Conservation (phyloP, 768 basidiomycete species). For the Termitomyces heimii region DNA sequence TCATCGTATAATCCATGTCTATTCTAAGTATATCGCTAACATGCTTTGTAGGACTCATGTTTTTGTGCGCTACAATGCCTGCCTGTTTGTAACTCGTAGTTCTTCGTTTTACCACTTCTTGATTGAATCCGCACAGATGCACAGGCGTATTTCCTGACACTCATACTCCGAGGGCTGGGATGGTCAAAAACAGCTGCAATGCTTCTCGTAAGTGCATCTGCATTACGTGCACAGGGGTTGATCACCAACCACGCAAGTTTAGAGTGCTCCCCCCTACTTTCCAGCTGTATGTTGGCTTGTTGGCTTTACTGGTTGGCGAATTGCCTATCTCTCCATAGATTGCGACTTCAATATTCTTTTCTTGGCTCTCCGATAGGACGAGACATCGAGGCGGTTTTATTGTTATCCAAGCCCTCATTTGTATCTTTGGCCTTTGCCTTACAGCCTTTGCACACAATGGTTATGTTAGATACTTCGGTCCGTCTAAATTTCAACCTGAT, state of each 20-base stretch:
- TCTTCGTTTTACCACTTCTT: neutral
- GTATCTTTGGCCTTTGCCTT: constrained; percentile 25
- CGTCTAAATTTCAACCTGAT: constrained; percentile 26
- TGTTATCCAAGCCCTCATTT: constrained; percentile 28
- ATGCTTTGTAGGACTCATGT: constrained; percentile 32
- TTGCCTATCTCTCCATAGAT: constrained; percentile 19
- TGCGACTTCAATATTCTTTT: constrained; percentile 33
- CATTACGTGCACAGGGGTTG: neutral
- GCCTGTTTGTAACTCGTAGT: constrained; percentile 23
- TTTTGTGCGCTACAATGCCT: constrained; percentile 38
- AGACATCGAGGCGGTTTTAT: constrained; percentile 39
- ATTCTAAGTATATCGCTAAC: neutral
- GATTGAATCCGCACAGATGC: constrained; percentile 21
- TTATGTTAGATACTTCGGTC: constrained; percentile 13
- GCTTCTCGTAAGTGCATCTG: constrained; percentile 29
- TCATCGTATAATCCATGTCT: neutral
- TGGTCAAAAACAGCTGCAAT: constrained; percentile 29
- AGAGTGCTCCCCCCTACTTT: constrained; percentile 43
- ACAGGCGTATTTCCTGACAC: constrained; percentile 40
- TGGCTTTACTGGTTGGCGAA: neutral
- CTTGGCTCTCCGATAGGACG: constrained; percentile 40
- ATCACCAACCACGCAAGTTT: neutral
- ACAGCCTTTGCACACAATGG: constrained; percentile 4
- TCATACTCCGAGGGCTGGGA: constrained; percentile 41
- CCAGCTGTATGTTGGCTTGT: constrained; percentile 27